Evolutionary conservation across 164 flowering plant species (phyloP).

Genomic region (Magnolia kwangsiensis): DNA sequence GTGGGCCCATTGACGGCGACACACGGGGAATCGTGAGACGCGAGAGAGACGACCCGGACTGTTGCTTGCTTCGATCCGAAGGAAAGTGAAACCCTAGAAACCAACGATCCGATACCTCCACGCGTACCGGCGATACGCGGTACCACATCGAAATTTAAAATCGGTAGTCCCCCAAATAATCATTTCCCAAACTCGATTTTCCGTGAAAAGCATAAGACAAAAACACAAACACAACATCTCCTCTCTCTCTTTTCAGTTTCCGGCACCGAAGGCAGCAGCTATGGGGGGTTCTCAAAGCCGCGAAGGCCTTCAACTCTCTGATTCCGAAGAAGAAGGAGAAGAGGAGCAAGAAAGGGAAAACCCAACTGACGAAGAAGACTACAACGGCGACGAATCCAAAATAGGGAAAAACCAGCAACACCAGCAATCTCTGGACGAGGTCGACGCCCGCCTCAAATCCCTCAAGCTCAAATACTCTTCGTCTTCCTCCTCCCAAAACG

Average conservation of each 20-base stretch:
- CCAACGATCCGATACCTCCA: background rate
- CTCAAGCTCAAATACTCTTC: conserved; percentile 65
- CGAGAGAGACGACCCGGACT: too few species aligned
- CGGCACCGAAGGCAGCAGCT: background rate
- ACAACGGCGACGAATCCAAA: conserved; percentile 17
- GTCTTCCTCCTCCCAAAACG: conserved; percentile 16
- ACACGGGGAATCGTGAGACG: too few species aligned
- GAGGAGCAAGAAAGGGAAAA: conserved; percentile 19
- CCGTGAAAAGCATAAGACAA: too few species aligned
- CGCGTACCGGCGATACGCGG: background rate
- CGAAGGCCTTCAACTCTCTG: conserved; percentile 45
- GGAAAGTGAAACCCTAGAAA: background rate
- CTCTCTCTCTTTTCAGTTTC: background rate
- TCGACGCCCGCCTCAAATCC: conserved; percentile 66
- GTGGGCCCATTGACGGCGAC: too few species aligned
- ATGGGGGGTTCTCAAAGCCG: conserved; percentile 73
- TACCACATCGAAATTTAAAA: background rate
- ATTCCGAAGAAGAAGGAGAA: conserved; percentile 33
- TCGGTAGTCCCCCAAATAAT: background rate
- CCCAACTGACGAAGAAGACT: conserved; percentile 15
- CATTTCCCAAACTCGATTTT: background rate
- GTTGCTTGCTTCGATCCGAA: too few species aligned
- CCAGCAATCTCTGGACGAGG: conserved; percentile 46
- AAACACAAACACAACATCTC: background rate
- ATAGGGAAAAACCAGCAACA: conserved; percentile 2